phyloP scores from a whole-genome alignment of 768 basidiomycete species.

The Tricholoma sp. region DNA sequence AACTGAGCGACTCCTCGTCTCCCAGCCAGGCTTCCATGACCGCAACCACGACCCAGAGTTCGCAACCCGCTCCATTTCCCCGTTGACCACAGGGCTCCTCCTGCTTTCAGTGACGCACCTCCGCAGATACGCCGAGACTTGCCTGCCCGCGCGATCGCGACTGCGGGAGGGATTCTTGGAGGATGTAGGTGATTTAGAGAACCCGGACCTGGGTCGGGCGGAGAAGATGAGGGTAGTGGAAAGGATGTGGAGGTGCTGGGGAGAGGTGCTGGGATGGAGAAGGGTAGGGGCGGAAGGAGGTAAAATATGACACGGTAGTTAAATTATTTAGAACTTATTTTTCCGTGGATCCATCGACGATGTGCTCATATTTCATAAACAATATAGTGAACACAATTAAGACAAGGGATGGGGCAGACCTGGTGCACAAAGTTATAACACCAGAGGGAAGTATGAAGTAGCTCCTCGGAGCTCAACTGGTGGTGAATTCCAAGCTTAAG shows the following conservation, averaged over 20 bases:
- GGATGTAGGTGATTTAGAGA: constrained; percentile 79
- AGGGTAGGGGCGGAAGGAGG: constrained; percentile 14
- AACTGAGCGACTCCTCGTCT: constrained; percentile 63
- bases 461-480: no score
- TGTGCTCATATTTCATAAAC: no score
- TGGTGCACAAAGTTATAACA: no score
- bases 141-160: constrained; percentile 52
- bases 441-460: no score
- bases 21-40: constrained; percentile 29
- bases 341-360: no score
- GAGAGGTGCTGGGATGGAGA: constrained; percentile 60
- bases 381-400: no score
- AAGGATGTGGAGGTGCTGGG: constrained; percentile 90
- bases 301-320: neutral
- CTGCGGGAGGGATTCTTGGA: constrained; percentile 78
- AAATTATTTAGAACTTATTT: neutral
- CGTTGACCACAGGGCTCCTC: constrained; percentile 68
- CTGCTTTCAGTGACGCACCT: constrained; percentile 66
- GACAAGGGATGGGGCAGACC: no score
- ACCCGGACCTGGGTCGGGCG: constrained; percentile 56
- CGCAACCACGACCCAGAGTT: constrained; percentile 1
- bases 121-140: constrained; percentile 55
- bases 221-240: constrained; percentile 79
- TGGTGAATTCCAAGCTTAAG: no score
- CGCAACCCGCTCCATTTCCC: constrained; percentile 21